These are phyloP conservation scores for Podospora didyma DNA, from an alignment of 495 filamentous ascomycete species.

Conservation along the genomic window DNA sequence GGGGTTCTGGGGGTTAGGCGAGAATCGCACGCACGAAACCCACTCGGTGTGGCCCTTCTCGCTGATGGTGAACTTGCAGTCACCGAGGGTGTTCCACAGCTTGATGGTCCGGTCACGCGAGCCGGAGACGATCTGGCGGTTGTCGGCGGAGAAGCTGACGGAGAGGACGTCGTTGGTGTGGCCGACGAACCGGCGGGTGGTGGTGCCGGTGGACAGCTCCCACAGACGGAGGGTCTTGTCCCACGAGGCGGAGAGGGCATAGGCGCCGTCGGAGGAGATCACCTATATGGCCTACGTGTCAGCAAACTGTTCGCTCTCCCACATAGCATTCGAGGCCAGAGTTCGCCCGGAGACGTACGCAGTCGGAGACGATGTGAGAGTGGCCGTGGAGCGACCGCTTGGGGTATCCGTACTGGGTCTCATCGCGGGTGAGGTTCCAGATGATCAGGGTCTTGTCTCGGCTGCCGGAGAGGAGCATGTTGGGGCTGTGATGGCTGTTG, in stretches of 20 bases:
- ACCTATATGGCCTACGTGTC: slow-evolving; percentile 57
- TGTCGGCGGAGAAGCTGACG: slow-evolving; percentile 99
- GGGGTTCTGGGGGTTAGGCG: slow-evolving; percentile 99
- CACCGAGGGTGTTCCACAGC: slow-evolving; percentile 99
- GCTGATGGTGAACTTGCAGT: slow-evolving; percentile 99
- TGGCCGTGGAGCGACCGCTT: slow-evolving; percentile 98
- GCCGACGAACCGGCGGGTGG: slow-evolving; percentile 96
- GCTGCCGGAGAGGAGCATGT: slow-evolving; percentile 98
- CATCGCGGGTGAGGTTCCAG: slow-evolving; percentile 99
- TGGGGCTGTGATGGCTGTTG: slow-evolving; percentile 66
- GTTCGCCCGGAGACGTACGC: slow-evolving; percentile 60
- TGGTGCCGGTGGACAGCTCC: slow-evolving; percentile 94
- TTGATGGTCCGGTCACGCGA: slow-evolving; percentile 98
- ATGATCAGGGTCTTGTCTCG: slow-evolving; percentile 99
- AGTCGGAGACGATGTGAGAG: slow-evolving; percentile 99
- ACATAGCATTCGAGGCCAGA: background rate
- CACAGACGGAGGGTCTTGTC: slow-evolving; percentile 99
- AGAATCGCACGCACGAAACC: slow-evolving; percentile 99
- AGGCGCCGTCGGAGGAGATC: slow-evolving; percentile 99
- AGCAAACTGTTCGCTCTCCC: slow-evolving; percentile 21
- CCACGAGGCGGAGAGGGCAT: slow-evolving; percentile 98
- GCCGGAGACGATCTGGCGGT: slow-evolving; percentile 99
- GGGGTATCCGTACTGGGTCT: slow-evolving; percentile 94
- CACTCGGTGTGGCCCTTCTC: slow-evolving; percentile 99
- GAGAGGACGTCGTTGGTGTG: slow-evolving; percentile 99